Percentiles rank a stretch among this genome's conserved stretches.
These are phyloP conservation scores for Xeromyces bisporus DNA, from an alignment of 495 filamentous ascomycete species.

Conservation along the genomic window DNA sequence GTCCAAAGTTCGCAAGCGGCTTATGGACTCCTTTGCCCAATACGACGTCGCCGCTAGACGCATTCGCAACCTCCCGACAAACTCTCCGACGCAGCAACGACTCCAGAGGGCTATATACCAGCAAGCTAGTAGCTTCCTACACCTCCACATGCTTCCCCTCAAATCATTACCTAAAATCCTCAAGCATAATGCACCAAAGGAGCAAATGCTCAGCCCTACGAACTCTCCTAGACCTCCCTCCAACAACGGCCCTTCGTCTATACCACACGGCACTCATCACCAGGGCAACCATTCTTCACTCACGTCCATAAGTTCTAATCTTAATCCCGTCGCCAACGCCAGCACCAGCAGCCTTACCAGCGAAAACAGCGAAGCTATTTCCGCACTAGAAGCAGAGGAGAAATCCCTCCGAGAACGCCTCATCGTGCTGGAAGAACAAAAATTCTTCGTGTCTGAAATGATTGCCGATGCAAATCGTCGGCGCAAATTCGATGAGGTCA, in stretches of 20 bases:
- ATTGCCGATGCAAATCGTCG: constrained; percentile 62
- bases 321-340: constrained; percentile 34
- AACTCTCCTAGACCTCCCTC: constrained; percentile 19
- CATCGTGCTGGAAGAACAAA: constrained; percentile 87
- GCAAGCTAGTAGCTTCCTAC: constrained; percentile 68
- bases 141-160: constrained; percentile 81
- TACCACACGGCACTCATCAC: constrained; percentile 17
- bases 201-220: constrained; percentile 11
- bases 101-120: constrained; percentile 77
- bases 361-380: constrained; percentile 47
- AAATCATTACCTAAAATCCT: constrained; percentile 73
- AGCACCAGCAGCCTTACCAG: constrained; percentile 38
- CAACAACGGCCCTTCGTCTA: constrained; percentile 10
- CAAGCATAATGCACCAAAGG: constrained; percentile 44
- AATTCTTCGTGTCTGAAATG: constrained; percentile 83
- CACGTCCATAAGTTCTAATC: no score
- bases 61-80: constrained; percentile 58
- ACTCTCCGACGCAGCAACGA: constrained; percentile 53
- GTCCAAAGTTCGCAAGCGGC: constrained; percentile 72
- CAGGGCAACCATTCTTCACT: constrained; percentile 35
- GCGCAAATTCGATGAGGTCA: constrained; percentile 80
- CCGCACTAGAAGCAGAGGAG: constrained; percentile 68
- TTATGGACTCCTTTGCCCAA: constrained; percentile 81
- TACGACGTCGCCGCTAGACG: constrained; percentile 74
- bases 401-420: constrained; percentile 68